Evolutionary conservation across 306 rosid genomes (phyloP).

Genomic region (Argentina anserina): DNA sequence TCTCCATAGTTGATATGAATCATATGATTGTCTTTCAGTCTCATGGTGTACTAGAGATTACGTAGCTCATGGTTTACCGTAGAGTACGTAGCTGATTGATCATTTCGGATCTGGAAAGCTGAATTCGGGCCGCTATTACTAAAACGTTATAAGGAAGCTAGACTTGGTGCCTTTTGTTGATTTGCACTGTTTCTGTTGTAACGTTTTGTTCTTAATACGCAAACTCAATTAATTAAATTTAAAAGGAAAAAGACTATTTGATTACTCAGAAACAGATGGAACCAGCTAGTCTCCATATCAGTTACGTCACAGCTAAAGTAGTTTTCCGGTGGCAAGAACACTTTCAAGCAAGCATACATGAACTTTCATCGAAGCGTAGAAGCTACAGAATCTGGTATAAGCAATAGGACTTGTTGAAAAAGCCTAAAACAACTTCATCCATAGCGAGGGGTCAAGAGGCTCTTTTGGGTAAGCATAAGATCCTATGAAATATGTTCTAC

Average conservation of each 20-base stretch:
- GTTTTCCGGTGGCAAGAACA: not conserved
- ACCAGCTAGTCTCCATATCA: not conserved
- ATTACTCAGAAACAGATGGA: not conserved
- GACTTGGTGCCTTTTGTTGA: not conserved
- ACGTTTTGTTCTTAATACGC: not conserved
- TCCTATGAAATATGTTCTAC: constrained; percentile 15
- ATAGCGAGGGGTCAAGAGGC: constrained; percentile 6
- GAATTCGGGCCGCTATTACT: too few relatives aligned
- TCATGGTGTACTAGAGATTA: not conserved
- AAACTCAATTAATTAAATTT: not conserved
- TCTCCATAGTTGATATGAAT: not conserved
- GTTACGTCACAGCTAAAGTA: not conserved
- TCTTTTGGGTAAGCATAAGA: constrained; percentile 2
- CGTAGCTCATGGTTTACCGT: too few relatives aligned
- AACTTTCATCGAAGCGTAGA: not conserved
- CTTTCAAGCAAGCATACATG: not conserved
- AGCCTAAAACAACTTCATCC: not conserved
- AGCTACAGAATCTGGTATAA: not conserved
- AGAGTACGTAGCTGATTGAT: too few relatives aligned
- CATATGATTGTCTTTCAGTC: too few relatives aligned
- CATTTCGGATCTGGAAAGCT: too few relatives aligned
- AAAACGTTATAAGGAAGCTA: not conserved
- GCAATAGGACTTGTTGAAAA: not conserved
- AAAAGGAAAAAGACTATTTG: not conserved
- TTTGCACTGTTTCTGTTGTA: not conserved